Evolutionary conservation across 805 yeast genomes (phyloP), one percentile per base, ranked within the genome.

Genomic region (Candida peoriensis): DNA sequence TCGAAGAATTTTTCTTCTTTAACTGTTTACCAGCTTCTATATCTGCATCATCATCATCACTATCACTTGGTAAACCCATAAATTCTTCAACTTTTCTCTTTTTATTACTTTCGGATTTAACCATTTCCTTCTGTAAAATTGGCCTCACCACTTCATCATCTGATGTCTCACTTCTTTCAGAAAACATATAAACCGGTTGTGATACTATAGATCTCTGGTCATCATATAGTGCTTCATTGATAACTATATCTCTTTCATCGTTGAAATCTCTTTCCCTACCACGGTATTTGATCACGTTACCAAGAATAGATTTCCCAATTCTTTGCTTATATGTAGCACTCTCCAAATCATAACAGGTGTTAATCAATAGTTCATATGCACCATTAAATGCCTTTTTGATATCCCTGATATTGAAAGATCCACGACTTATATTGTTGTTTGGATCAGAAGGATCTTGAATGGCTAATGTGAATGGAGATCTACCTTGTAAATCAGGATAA

Each of bases 391-490:
- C 86, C 47, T 86, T 78, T 52, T 83, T 85, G 37, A 90, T 71
- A 48, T 81, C 85, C 24, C 86, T 61, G 27, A 86, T 63, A 55
- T 88, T 88, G 62, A 78, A 86, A 2, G 95, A 78, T 5, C 96
- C 85, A 46, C 95, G 68, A 30, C 93, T 78, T 31, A 90, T 81
- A 55, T 90, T 90, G 52, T 90, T 90, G n/a, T 64, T 44, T 2
- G 78, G 64, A 51, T 89, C 96, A 32, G 81, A 79, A 2, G 97
- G 97, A 54, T 90, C 97, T 57, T 83, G 90, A 20, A 90, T 83
- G 1, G 87, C 80, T 25, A 88, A 58, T 2, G 83, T 58, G 54
- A 78, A 85, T 24, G 75, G 68, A 28, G 68, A 70, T 36, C 78
- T 70, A 6, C 64, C 78, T 63, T 70, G 66, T 42, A 82, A 51